Base-by-base conservation (phyloP, 148 eudicot genomes). In the Arctostaphylos glauca region DNA sequence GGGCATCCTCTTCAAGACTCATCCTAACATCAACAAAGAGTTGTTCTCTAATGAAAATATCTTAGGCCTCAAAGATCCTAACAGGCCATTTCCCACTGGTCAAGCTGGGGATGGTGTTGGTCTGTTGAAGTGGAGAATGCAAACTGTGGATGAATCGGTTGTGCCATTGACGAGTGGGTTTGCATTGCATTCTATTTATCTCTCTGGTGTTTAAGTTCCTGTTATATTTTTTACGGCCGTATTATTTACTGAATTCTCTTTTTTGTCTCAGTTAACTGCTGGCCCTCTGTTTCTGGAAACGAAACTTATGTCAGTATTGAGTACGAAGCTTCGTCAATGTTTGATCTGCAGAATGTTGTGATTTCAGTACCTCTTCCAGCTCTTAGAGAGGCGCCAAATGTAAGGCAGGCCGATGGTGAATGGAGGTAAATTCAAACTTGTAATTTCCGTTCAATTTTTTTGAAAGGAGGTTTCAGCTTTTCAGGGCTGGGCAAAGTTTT, bases 361-460 rank as follows among this genome's bases (percentile, higher is more conserved):
- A 90, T 96, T 75, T 94, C 97, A n/a, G 93, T 96, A 25, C 99
- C 99, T 83, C 96, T 96, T 70, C 99, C 99, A 44, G 97, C 99
- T 77, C 94, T 96, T 84, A 90, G 99, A 82, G 99, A 96, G 64
- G 90, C 96, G 58, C 99, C 99, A 73, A 93, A 82, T 85, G 98
- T 96, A 75, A 91, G 77, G 64, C 96, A 96, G 86, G 89, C 93
- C 77, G 98, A 96, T 86, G 99, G 99, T 58, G 99, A 96, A 70
- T 96, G 98, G 98, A 94, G 96, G 99, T 94, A 54, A 89, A 38
- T 19, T 54, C 56, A 18, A 10, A 77, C 67, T 50, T 80, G 31
- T 8, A 48, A 15, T 15, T 79, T 13, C 8, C 3, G 58, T 48
- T 15, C 9, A 15, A 16, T 16, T 15, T 25, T 23, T 80, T 31